A percentile compares a stretch with the other conserved stretches of the same genome.
Conservation (phyloP, 768 basidiomycete species). For the Udeniomyces megalosporus region DNA sequence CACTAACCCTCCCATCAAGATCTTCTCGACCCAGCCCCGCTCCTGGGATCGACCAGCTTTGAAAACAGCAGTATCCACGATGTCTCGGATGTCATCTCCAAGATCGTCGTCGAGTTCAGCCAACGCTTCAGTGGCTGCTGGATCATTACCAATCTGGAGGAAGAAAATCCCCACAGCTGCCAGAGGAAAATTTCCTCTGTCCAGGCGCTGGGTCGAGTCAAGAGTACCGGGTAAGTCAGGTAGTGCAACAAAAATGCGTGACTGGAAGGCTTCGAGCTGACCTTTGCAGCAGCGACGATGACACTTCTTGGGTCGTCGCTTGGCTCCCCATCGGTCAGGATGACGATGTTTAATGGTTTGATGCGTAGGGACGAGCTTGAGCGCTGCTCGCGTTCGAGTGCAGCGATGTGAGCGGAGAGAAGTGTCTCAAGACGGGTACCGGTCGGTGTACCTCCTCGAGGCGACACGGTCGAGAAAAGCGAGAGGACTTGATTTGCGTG, state of each 20-base stretch:
- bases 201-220: not conserved
- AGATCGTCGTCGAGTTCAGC: slow-evolving; percentile 12
- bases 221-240: too few relatives aligned
- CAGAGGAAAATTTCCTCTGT: slow-evolving; percentile 10
- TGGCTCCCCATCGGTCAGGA: slow-evolving; percentile 9
- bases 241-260: too few relatives aligned
- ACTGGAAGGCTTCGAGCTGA: too few relatives aligned
- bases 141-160: slow-evolving; percentile 12
- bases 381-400: slow-evolving; percentile 3
- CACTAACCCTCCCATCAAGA: not conserved
- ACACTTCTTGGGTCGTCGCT: not conserved
- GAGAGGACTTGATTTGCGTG: not conserved
- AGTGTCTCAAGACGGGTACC: slow-evolving; percentile 1
- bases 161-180: slow-evolving; percentile 10
- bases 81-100: not conserved
- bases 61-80: not conserved
- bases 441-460: not conserved
- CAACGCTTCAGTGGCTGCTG: not conserved
- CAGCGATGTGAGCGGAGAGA: not conserved
- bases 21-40: not conserved
- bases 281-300: too few relatives aligned
- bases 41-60: not conserved
- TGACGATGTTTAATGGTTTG: slow-evolving; percentile 9
- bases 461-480: not conserved
- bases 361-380: too few relatives aligned